phyloP scores from a whole-genome alignment of 2,329 filamentous ascomycete species.

The Xenoacremonium recifei region DNA sequence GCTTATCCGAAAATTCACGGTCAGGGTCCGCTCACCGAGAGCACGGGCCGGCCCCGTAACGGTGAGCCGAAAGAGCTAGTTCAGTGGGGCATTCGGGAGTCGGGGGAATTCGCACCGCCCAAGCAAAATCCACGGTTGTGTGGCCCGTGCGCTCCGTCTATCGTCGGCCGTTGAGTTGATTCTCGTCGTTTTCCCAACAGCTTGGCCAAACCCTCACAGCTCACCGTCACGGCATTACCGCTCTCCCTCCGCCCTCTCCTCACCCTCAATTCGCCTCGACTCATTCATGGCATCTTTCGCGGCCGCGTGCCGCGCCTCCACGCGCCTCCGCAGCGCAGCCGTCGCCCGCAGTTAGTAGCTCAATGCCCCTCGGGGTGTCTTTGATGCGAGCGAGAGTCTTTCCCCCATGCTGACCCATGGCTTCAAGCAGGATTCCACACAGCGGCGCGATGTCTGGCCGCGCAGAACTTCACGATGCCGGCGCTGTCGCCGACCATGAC shows the following conservation, averaged over 20 bases:
- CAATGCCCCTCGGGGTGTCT: slow-evolving; percentile 17
- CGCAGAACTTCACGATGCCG: slow-evolving; percentile 88
- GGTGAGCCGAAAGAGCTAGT: neutral
- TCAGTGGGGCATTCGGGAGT: slow-evolving; percentile 11
- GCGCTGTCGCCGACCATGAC: slow-evolving; percentile 92
- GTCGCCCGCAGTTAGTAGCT: slow-evolving; percentile 54
- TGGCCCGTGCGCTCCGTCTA: no score
- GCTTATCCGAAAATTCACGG: slow-evolving; percentile 21
- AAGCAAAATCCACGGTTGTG: no score
- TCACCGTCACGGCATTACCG: slow-evolving; percentile 11
- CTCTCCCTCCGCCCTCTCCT: slow-evolving; percentile 19
- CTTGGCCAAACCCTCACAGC: slow-evolving; percentile 28
- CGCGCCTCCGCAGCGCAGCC: slow-evolving; percentile 53
- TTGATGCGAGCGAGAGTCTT: slow-evolving; percentile 20
- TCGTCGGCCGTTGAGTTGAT: slow-evolving; percentile 1
- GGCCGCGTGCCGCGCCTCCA: slow-evolving; percentile 62
- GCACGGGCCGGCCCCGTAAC: slow-evolving; percentile 13
- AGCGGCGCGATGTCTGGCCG: slow-evolving; percentile 62
- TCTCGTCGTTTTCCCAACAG: slow-evolving; percentile 32
- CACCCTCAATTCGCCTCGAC: slow-evolving; percentile 25
- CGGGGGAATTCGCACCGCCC: slow-evolving; percentile 18
- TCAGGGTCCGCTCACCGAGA: slow-evolving; percentile 3
- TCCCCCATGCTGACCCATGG: no score
- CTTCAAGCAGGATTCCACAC: slow-evolving; percentile 59
- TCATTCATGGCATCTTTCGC: slow-evolving; percentile 63